These are phyloP conservation scores for Gracilaria caudata DNA, from an alignment of 23 red algal species.

Conservation along the genomic window DNA sequence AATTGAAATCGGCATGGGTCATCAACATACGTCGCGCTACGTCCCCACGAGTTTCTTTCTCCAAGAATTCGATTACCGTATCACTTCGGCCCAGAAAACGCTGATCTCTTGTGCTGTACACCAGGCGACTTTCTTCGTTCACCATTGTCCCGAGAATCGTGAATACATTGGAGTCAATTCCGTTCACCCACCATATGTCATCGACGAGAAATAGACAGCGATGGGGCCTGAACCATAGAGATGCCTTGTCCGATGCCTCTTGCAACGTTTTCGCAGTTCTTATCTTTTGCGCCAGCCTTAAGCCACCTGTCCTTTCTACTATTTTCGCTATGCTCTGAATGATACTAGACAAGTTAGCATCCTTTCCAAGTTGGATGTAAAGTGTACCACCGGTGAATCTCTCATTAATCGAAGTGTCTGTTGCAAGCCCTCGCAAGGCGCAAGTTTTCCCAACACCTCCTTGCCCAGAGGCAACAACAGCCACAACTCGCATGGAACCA, in stretches of 20 bases:
- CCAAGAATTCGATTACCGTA: too few relatives aligned
- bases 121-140: too few relatives aligned
- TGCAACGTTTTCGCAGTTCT: not conserved
- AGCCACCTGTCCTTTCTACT: not conserved
- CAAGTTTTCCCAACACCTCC: conserved; percentile 42
- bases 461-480: not conserved
- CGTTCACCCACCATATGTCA: conserved; percentile 38
- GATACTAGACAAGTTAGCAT: not conserved
- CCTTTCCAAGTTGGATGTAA: conserved; percentile 19
- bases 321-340: not conserved
- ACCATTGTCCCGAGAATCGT: too few relatives aligned
- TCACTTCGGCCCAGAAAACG: too few relatives aligned
- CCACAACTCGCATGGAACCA: not conserved
- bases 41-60: too few relatives aligned
- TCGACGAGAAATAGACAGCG: conserved; percentile 22
- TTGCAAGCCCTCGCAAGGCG: conserved; percentile 3
- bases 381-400: conserved; percentile 16
- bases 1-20: too few relatives aligned
- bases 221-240: not conserved
- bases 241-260: not conserved
- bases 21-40: too few relatives aligned
- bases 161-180: conserved; percentile 1
- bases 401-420: not conserved
- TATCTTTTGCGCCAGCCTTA: not conserved
- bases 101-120: too few relatives aligned